Conservation (phyloP, 441 rosid genomes). For the Sinapis alba region DNA sequence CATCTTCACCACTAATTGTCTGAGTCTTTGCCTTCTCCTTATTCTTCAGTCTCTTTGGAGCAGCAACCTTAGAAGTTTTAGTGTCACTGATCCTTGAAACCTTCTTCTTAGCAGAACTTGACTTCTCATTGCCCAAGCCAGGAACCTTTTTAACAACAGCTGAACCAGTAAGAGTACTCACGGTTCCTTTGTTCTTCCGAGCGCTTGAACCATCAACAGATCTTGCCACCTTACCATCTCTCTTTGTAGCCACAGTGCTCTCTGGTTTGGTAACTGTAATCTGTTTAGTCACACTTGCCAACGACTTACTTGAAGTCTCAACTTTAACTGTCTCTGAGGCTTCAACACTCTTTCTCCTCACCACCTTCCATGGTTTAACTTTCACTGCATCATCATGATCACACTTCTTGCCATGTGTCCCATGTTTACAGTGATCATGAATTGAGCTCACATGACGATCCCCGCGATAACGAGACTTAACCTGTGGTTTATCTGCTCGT, state of each 20-base stretch:
- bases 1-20: constrained; percentile 26
- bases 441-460: constrained; percentile 46
- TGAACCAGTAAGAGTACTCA: background rate
- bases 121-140: constrained; percentile 23
- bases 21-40: constrained; percentile 17
- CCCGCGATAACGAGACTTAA: constrained; percentile 51
- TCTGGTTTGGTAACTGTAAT: constrained; percentile 21
- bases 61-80: constrained; percentile 24
- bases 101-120: background rate
- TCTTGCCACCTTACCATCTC: constrained; percentile 16
- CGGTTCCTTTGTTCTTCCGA: constrained; percentile 3
- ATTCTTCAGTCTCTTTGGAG: constrained; percentile 31
- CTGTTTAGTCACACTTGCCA: constrained; percentile 1
- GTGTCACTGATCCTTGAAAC: constrained; percentile 26
- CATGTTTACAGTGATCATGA: constrained; percentile 67
- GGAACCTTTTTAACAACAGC: constrained; percentile 32
- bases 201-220: constrained; percentile 25
- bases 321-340: constrained; percentile 18
- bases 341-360: constrained; percentile 26
- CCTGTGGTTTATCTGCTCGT: constrained; percentile 24
- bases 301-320: constrained; percentile 18
- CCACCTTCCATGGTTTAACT: constrained; percentile 26
- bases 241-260: constrained; percentile 17
- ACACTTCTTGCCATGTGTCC: constrained; percentile 8
- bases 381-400: constrained; percentile 28